These are phyloP conservation scores for Gautieria morchelliformis DNA, from an alignment of 768 basidiomycete species.

Conservation along the genomic window DNA sequence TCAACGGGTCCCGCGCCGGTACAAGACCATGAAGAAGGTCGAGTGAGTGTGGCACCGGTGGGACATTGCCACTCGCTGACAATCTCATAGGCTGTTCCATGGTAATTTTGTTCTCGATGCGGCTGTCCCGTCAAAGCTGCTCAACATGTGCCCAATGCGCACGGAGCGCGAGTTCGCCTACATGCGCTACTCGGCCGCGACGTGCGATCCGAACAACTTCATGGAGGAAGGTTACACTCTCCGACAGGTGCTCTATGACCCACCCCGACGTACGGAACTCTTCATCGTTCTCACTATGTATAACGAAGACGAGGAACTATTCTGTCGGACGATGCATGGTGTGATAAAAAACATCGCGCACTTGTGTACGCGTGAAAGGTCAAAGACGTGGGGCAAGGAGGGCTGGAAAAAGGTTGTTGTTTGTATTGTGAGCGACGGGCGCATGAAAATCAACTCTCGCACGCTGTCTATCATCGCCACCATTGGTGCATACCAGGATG, in stretches of 20 bases:
- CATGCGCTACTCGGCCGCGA: conserved; percentile 94
- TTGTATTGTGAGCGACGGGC: conserved; percentile 83
- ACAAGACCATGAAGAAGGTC: conserved; percentile 92
- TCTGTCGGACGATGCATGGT: conserved; percentile 76
- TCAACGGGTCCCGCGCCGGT: conserved; percentile 76
- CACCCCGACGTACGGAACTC: conserved; percentile 81
- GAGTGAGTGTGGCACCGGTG: conserved; percentile 42
- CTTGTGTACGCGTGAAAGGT: conserved; percentile 39
- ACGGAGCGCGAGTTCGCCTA: conserved; percentile 87
- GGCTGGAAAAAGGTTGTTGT: conserved; percentile 99
- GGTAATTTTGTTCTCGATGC: conserved; percentile 92
- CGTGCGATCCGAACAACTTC: conserved; percentile 94
- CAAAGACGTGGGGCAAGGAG: conserved; percentile 94
- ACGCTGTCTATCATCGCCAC: conserved; percentile 83
- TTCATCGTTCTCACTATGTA: conserved; percentile 99
- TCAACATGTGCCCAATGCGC: conserved; percentile 69
- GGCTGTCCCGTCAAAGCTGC: conserved; percentile 81
- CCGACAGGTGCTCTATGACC: conserved; percentile 86
- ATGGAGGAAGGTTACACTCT: conserved; percentile 73
- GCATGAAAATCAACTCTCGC: conserved; percentile 74
- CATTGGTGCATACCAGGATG: conserved; percentile 93
- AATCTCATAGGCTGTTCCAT: conserved; percentile 55
- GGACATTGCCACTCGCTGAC: not conserved
- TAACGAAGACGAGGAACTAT: conserved; percentile 86
- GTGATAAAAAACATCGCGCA: conserved; percentile 23